Evolutionary conservation across 352 stramenopile species (phyloP), one percentile per base, ranked within the genome.

Genomic region (Detonula confervacea): DNA sequence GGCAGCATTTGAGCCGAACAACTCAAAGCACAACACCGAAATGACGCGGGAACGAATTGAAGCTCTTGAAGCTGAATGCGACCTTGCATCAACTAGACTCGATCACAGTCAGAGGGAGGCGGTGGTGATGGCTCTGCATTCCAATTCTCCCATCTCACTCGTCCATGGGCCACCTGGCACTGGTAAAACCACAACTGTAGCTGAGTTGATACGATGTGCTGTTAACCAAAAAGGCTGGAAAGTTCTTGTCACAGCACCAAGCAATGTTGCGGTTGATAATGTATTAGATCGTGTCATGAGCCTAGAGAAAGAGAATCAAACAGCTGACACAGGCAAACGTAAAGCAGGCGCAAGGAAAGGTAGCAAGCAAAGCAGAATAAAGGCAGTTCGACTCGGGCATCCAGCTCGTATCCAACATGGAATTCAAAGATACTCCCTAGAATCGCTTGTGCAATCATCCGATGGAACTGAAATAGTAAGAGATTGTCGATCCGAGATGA

Each of bases 181-280:
- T 11, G 29, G 97, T 89, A 87, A 99, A 88, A 99, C 97, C 16
- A 99, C 96, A 56, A 98, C 97, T 8, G 90, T 99, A 6, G 96
- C 98, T 11, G 97, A 99, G 79, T 91, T 99, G 20, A 98, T 99
- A 68, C 74, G 93, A 14, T 96, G 98, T 80, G 95, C 95, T 12
- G 96, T 99, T 9, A 78, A 89, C 37, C 77, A 80, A 12, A 94
- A 93, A 62, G 67, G 94, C 3, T 92, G 95, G 77, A 96, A 96
- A 67, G 93, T 99, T 14, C 88, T 99, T 18, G 96, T 99, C 2
- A 98, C 95, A 57, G 97, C 97, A 65, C 97, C 97, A 30, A 99
- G 96, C 47, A 99, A 99, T 88, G 96, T 99, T 37, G 97, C 97
- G 1, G 97, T 99, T 12, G 97, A 99, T 88, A 99, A 99, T 83